A percentile compares a stretch with the other conserved stretches of the same genome.
Evolutionary conservation across 805 yeast genomes (phyloP).

Genomic region (Saccharomycopsis selenospora): DNA sequence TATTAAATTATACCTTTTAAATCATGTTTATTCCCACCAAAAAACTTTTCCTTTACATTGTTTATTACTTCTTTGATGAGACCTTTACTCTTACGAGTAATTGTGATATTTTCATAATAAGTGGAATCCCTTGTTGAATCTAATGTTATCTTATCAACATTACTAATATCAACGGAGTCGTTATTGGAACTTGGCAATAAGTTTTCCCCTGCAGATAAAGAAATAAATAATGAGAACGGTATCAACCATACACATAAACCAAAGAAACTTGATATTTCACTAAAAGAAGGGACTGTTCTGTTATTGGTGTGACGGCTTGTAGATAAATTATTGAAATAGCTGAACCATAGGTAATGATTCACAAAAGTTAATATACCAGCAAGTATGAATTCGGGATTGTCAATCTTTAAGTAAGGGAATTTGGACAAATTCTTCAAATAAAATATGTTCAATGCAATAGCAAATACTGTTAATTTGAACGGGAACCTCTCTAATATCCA

Average conservation of each 20-base stretch:
- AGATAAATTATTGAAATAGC: conserved; percentile 64
- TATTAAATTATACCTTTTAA: background rate
- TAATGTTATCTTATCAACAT: conserved; percentile 26
- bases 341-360: conserved; percentile 89
- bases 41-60: conserved; percentile 35
- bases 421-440: conserved; percentile 70
- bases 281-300: conserved; percentile 62
- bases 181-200: conserved; percentile 52
- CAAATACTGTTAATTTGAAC: conserved; percentile 52
- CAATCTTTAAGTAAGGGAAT: conserved; percentile 77
- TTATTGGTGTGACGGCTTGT: conserved; percentile 59
- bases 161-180: conserved; percentile 25
- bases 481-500: conserved; percentile 78
- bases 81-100: conserved; percentile 45
- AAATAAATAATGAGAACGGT: conserved; percentile 87
- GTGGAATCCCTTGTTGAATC: conserved; percentile 29
- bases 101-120: conserved; percentile 26
- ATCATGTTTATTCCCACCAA: conserved; percentile 1
- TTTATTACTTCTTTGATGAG: conserved; percentile 62
- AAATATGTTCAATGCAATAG: conserved; percentile 61
- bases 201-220: conserved; percentile 87
- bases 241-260: conserved; percentile 91
- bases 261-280: conserved; percentile 91
- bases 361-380: conserved; percentile 66
- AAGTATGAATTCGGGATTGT: conserved; percentile 60